phyloP scores from a whole-genome alignment of 768 basidiomycete genomes.

The Trichaptum fuscoviolaceum region DNA sequence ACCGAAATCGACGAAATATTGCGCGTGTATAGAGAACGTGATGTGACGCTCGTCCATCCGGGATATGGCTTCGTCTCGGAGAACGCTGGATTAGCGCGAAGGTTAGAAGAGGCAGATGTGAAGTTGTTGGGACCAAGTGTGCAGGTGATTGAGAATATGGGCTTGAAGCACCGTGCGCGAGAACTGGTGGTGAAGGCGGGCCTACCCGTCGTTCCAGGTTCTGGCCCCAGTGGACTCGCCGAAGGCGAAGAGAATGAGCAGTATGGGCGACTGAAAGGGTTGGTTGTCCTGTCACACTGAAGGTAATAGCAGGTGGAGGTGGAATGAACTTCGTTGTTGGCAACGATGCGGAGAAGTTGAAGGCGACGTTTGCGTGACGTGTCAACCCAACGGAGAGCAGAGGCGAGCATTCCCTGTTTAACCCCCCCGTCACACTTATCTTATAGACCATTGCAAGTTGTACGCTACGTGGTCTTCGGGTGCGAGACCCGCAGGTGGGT shows the following conservation, averaged over 20 bases:
- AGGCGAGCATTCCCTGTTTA: too few relatives aligned
- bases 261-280: slow-evolving; percentile 32
- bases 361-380: slow-evolving; percentile 30
- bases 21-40: slow-evolving; percentile 33
- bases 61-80: slow-evolving; percentile 67
- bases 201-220: slow-evolving; percentile 54
- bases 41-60: slow-evolving; percentile 51
- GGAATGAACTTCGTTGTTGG: slow-evolving; percentile 65
- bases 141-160: slow-evolving; percentile 47
- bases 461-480: slow-evolving; percentile 43
- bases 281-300: slow-evolving; percentile 61
- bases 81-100: slow-evolving; percentile 49
- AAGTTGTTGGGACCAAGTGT: slow-evolving; percentile 55
- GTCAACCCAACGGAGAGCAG: slow-evolving; percentile 34
- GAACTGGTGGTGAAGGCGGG: slow-evolving; percentile 39
- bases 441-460: too few relatives aligned
- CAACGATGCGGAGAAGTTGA: slow-evolving; percentile 32
- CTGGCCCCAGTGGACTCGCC: slow-evolving; percentile 36
- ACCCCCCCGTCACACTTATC: too few relatives aligned
- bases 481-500: slow-evolving; percentile 48
- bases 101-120: slow-evolving; percentile 43
- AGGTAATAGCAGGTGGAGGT: slow-evolving; percentile 65
- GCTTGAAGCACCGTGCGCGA: slow-evolving; percentile 57
- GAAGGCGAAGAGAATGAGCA: slow-evolving; percentile 35
- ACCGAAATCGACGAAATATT: slow-evolving; percentile 34